Evolutionary conservation across 352 stramenopile genomes (phyloP).

Genomic region (Lagenidium giganteum): DNA sequence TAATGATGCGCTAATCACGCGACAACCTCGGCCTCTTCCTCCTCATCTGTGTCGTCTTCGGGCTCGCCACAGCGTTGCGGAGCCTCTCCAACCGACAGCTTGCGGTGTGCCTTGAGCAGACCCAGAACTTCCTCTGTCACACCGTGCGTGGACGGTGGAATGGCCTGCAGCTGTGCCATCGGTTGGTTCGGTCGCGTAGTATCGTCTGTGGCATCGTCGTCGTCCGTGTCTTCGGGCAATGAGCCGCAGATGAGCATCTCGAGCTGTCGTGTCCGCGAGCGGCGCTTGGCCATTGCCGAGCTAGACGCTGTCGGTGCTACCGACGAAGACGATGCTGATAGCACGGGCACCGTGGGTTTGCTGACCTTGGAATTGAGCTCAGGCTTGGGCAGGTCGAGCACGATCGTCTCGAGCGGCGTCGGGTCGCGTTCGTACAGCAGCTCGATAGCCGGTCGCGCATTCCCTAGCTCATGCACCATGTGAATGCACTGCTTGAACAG

Average conservation of each 20-base stretch:
- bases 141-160: too few relatives aligned
- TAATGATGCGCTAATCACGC: too few relatives aligned
- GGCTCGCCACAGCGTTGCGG: too few relatives aligned
- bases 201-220: too few relatives aligned
- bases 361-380: not conserved
- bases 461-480: constrained; percentile 33
- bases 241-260: constrained; percentile 24
- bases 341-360: constrained; percentile 1
- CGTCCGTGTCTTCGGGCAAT: constrained; percentile 1
- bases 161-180: too few relatives aligned
- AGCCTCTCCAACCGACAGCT: too few relatives aligned
- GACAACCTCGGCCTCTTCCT: too few relatives aligned
- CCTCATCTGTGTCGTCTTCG: too few relatives aligned
- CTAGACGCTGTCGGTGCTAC: too few relatives aligned
- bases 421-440: constrained; percentile 56
- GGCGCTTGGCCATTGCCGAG: constrained; percentile 7
- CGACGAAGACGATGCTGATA: not conserved
- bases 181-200: too few relatives aligned
- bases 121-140: too few relatives aligned
- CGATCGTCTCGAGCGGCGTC: constrained; percentile 24
- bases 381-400: constrained; percentile 24
- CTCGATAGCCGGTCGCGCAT: constrained; percentile 26
- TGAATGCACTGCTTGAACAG: constrained; percentile 67
- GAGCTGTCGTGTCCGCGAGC: constrained; percentile 13
- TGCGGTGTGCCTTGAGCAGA: too few relatives aligned